Evolutionary conservation across 768 basidiomycete species (phyloP).

Genomic region (Dentipellis fragilis): DNA sequence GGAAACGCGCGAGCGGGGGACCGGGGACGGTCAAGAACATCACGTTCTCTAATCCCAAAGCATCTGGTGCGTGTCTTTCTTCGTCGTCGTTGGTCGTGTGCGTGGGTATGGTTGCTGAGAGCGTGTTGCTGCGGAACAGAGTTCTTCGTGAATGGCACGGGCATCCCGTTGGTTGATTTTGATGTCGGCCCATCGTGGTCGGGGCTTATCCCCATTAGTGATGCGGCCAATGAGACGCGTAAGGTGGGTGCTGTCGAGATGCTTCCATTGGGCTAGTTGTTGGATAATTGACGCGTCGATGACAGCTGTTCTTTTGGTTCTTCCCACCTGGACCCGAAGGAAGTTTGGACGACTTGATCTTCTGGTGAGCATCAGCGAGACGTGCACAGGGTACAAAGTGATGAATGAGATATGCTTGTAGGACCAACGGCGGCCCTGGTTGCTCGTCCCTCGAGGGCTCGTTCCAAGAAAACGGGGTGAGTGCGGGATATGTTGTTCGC

Average conservation of each 20-base stretch:
- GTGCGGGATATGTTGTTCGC: slow-evolving; percentile 20
- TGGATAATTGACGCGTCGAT: background rate
- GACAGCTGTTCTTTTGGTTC: slow-evolving; percentile 5
- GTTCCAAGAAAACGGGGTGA: slow-evolving; percentile 66
- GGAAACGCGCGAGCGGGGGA: background rate
- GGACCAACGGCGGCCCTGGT: slow-evolving; percentile 78
- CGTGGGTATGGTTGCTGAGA: background rate
- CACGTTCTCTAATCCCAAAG: slow-evolving; percentile 59
- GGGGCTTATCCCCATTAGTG: slow-evolving; percentile 64
- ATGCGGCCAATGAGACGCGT: slow-evolving; percentile 48
- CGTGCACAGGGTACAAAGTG: background rate
- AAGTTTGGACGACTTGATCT: slow-evolving; percentile 62
- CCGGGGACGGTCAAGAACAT: slow-evolving; percentile 41
- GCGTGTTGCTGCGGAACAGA: slow-evolving; percentile 25
- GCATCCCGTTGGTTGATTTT: slow-evolving; percentile 59
- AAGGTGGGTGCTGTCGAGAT: slow-evolving; percentile 31
- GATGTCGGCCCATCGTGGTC: slow-evolving; percentile 72
- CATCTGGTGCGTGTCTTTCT: slow-evolving; percentile 36
- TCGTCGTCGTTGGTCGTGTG: background rate
- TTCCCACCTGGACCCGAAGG: slow-evolving; percentile 67
- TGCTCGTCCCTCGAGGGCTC: slow-evolving; percentile 67
- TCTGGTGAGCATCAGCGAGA: slow-evolving; percentile 40
- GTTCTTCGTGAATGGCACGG: slow-evolving; percentile 59
- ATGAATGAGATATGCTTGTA: slow-evolving; percentile 15
- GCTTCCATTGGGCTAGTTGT: background rate